These are phyloP conservation scores for Nicotiana undulata DNA, from an alignment of 257 asterid species.

Conservation along the genomic window DNA sequence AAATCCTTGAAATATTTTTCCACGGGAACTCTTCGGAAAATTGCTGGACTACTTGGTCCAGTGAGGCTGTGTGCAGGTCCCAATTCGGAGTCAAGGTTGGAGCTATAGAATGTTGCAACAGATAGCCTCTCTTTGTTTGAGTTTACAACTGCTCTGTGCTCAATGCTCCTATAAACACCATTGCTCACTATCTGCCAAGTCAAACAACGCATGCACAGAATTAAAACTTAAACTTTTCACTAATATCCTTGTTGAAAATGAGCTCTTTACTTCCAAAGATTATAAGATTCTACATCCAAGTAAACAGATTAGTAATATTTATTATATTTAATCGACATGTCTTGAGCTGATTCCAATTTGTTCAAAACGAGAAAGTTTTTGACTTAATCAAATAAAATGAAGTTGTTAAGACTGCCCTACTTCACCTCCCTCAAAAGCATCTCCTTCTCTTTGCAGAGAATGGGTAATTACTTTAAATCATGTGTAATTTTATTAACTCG, in stretches of 20 bases:
- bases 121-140: slow-evolving; percentile 40
- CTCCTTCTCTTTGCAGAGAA: background rate
- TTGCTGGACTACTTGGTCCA: slow-evolving; percentile 28
- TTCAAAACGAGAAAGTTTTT: background rate
- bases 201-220: background rate
- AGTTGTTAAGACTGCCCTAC: background rate
- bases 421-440: background rate
- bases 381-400: background rate
- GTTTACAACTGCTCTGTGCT: slow-evolving; percentile 50
- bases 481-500: background rate
- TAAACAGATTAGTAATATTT: no score
- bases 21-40: slow-evolving; percentile 21
- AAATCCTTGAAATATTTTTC: slow-evolving; percentile 31
- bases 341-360: background rate
- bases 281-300: no score
- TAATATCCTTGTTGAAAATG: background rate
- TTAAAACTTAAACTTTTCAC: background rate
- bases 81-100: slow-evolving; percentile 30
- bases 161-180: slow-evolving; percentile 40
- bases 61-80: slow-evolving; percentile 45
- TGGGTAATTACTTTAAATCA: background rate
- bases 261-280: background rate
- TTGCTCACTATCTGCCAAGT: slow-evolving; percentile 42
- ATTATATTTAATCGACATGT: background rate
- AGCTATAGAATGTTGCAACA: slow-evolving; percentile 42